phyloP scores from a whole-genome alignment of 345 rosid species.

The Noccaea bulbosa region DNA sequence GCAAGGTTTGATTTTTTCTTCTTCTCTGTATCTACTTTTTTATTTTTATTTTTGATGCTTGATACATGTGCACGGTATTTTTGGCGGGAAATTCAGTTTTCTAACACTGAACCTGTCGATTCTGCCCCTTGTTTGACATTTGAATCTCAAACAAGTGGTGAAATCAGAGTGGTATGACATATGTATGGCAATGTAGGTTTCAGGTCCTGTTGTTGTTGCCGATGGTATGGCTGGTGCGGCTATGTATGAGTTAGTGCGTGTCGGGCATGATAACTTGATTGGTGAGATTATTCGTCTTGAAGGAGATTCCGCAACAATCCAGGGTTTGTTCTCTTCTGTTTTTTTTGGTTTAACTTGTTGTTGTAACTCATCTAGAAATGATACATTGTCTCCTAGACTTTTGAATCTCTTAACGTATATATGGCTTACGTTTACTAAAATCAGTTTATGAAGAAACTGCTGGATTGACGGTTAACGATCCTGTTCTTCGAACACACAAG shows the following conservation, averaged over 20 bases:
- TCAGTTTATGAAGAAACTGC: conserved; percentile 96
- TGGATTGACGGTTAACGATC: conserved; percentile 89
- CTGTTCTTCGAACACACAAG: conserved; percentile 89
- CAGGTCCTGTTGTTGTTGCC: conserved; percentile 5
- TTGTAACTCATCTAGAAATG: no score
- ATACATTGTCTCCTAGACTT: not conserved
- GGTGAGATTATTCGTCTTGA: not conserved
- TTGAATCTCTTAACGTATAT: not conserved
- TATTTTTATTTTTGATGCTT: no score
- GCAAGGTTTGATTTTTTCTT: not conserved
- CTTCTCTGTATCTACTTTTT: no score
- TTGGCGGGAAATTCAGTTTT: not conserved
- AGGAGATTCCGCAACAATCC: conserved; percentile 97
- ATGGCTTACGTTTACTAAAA: conserved; percentile 9
- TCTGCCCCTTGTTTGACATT: no score
- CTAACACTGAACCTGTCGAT: not conserved
- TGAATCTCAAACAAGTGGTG: no score
- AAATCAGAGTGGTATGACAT: no score
- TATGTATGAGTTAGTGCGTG: conserved; percentile 12
- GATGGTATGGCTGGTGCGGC: conserved; percentile 13
- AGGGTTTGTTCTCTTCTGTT: conserved; percentile 55
- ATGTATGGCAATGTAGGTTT: not conserved
- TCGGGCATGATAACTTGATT: conserved; percentile 11
- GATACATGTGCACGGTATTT: not conserved
- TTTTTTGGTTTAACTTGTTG: not conserved